Conservation (phyloP, 2,329 filamentous ascomycete species). For the Ascochyta koolunga region DNA sequence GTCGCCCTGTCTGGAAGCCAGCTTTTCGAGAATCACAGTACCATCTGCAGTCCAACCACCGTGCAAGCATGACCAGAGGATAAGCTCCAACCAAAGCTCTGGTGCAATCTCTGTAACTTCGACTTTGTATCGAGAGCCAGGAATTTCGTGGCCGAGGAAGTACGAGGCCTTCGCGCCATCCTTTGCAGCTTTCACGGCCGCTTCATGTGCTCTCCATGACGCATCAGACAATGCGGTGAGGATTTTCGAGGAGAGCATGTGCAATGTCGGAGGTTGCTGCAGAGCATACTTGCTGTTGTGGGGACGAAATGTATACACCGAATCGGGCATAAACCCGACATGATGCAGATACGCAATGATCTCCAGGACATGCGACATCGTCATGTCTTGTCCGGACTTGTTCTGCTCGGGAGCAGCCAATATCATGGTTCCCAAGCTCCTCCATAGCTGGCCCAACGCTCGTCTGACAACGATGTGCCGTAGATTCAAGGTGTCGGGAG, state of each 20-base stretch:
- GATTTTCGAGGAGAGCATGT: conserved; percentile 56
- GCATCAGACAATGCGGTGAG: conserved; percentile 58
- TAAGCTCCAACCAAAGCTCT: conserved; percentile 59
- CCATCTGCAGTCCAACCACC: conserved; percentile 56
- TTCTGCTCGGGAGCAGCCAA: conserved; percentile 40
- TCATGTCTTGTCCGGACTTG: conserved; percentile 24
- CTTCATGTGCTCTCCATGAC: conserved; percentile 56
- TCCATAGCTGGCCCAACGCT: conserved; percentile 55
- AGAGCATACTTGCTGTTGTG: conserved; percentile 45
- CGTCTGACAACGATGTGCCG: conserved; percentile 36
- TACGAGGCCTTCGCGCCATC: conserved; percentile 46
- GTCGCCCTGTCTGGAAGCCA: conserved; percentile 29
- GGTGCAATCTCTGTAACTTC: conserved; percentile 50
- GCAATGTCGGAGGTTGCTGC: conserved; percentile 56
- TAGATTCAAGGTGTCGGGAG: conserved; percentile 33
- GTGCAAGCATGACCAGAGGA: conserved; percentile 58
- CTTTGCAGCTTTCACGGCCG: conserved; percentile 35
- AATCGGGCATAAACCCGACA: conserved; percentile 53
- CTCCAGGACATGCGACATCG: conserved; percentile 54
- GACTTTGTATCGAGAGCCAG: conserved; percentile 51
- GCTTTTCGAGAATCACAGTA: conserved; percentile 45
- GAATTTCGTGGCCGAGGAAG: conserved; percentile 52
- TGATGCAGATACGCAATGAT: conserved; percentile 57
- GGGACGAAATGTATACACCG: conserved; percentile 51
- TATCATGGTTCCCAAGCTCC: conserved; percentile 54